Percentiles rank a stretch among this genome's conserved stretches.
These are phyloP conservation scores for Pseudoturritis turrita DNA, from an alignment of 345 rosid genomes.

Conservation along the genomic window DNA sequence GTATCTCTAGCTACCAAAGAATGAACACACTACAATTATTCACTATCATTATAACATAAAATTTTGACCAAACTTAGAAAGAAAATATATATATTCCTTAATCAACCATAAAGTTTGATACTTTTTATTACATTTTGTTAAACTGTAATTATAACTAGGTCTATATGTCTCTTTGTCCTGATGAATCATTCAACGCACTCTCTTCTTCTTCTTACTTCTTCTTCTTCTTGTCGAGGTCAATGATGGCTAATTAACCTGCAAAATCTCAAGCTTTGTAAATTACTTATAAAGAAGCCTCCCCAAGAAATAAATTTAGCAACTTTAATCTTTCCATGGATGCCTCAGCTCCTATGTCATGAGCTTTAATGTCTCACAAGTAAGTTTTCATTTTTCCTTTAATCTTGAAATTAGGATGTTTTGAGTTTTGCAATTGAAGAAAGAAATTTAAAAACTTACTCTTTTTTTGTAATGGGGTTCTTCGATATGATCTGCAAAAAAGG, in stretches of 20 bases:
- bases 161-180: conserved; percentile 12
- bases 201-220: not conserved
- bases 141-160: conserved; percentile 12
- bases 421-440: not conserved
- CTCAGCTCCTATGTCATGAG: conserved; percentile 6
- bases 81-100: not conserved
- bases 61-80: not conserved
- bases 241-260: not conserved
- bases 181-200: conserved; percentile 21
- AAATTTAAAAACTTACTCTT: not conserved
- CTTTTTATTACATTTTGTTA: not conserved
- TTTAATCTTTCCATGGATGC: not conserved
- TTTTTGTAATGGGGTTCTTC: not conserved
- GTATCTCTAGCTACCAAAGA: not conserved
- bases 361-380: conserved; percentile 2
- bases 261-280: not conserved
- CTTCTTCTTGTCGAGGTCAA: conserved; percentile 13
- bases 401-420: not conserved
- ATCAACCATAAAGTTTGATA: not conserved
- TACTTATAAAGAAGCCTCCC: not conserved
- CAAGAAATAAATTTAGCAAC: not conserved
- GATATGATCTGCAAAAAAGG: not conserved
- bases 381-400: not conserved
- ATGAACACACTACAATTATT: not conserved
- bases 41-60: not conserved